Conservation (phyloP, 2,329 filamentous ascomycete species). For the Cladobotryum protrusum region DNA sequence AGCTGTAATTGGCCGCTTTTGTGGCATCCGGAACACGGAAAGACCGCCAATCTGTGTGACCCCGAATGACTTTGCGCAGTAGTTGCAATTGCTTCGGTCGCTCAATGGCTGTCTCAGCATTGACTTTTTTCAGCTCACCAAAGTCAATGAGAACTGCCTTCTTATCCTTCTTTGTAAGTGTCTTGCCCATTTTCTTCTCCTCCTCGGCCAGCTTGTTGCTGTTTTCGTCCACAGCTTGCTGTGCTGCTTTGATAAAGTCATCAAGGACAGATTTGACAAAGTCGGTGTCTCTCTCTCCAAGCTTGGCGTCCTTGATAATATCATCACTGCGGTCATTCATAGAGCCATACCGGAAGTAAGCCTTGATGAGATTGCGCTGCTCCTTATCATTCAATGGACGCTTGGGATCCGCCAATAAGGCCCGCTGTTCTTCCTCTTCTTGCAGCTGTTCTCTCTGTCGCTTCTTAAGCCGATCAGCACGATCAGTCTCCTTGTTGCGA, state of each 20-base stretch:
- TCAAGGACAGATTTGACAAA: constrained; percentile 70
- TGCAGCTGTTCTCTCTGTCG: constrained; percentile 58
- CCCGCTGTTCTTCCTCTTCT: constrained; percentile 67
- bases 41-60: constrained; percentile 61
- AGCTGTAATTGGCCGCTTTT: constrained; percentile 86
- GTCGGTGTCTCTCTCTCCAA: constrained; percentile 75
- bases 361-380: constrained; percentile 82
- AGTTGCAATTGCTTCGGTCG: constrained; percentile 84
- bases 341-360: constrained; percentile 85
- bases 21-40: constrained; percentile 89
- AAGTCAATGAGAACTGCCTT: constrained; percentile 97
- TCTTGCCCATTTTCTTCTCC: constrained; percentile 75
- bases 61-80: constrained; percentile 66
- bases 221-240: constrained; percentile 57
- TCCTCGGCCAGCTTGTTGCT: constrained; percentile 69
- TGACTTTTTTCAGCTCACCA: constrained; percentile 86
- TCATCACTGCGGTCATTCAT: constrained; percentile 85
- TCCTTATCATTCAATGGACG: constrained; percentile 91
- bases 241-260: constrained; percentile 59
- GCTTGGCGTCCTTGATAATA: constrained; percentile 77
- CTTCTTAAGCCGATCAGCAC: constrained; percentile 62
- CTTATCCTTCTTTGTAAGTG: constrained; percentile 90
- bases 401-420: constrained; percentile 72
- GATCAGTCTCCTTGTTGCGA: constrained; percentile 51
- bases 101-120: constrained; percentile 91